Evolutionary conservation across 495 filamentous ascomycete genomes (phyloP), one percentile per base, ranked within the genome.

Genomic region (Geopyxis carbonaria): DNA sequence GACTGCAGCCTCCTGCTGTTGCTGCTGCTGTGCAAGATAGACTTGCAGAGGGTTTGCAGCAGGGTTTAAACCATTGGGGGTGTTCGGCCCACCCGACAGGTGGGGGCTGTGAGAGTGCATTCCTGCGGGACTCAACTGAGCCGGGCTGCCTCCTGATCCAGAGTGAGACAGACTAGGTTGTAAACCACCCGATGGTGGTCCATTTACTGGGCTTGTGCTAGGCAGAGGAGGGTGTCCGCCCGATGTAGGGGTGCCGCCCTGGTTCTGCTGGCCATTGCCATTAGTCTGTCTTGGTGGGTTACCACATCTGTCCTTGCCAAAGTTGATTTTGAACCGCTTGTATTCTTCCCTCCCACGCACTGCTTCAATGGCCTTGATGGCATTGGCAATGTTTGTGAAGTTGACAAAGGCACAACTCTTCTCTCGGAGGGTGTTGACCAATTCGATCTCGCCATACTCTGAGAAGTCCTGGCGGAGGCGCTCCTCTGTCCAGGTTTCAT

Each of bases 321-420:
- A 97, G 63, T 97, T 97, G 58, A 97, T 85, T 68, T 97, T 97
- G 70, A 97, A 97, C 34, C 87, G 77, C 58, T 72, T 78, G 63
- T 97, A 97, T 55, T 97, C 89, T 35, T 97, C 91, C 48, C 86
- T 79, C 56, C 82, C 76, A 20, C 89, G 73, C 47, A 95, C 75
- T 23, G 87, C 89, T 58, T 97, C 89, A 46, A 97, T 97, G 3
- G 89, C 91, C 60, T 97, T 97, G 66, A 97, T 97, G 28, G 89
- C 89, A 45, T 97, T 97, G 47, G 89, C 89, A 50, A 97, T 97
- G 63, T 97, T 95, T 52, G 89, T 95, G 57, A 97, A 97, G 59
- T 97, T 97, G 60, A 95, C 91, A 53, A 97, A 97, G 0, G 89
- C 89, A 59, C 89, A 95, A 63, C 84, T 93, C 75, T 97, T 97